A percentile compares a stretch with the other conserved stretches of the same genome.
Conservation (phyloP, 768 basidiomycete genomes). For the Obba rivulosa region DNA sequence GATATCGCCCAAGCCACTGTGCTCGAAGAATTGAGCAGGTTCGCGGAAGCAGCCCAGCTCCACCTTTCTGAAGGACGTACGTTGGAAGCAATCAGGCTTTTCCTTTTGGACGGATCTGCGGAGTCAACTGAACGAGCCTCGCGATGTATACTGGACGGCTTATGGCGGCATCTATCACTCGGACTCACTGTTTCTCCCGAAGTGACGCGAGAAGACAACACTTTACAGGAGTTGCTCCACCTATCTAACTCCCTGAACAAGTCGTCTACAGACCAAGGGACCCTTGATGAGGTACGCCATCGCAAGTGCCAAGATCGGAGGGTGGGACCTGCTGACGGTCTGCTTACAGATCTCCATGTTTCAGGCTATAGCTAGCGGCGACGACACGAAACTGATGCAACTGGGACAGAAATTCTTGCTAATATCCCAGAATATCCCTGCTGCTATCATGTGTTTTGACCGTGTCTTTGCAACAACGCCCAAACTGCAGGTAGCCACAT, state of each 20-base stretch:
- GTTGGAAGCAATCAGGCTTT: constrained; percentile 40
- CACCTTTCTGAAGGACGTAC: constrained; percentile 43
- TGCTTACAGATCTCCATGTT: constrained; percentile 29
- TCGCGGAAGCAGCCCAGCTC: constrained; percentile 46
- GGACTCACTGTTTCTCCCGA: constrained; percentile 16
- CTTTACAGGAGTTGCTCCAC: background rate
- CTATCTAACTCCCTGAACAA: background rate
- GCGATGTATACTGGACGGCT: constrained; percentile 33
- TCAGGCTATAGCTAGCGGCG: constrained; percentile 22
- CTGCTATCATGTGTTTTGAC: constrained; percentile 19
- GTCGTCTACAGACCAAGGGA: background rate
- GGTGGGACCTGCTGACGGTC: too few relatives aligned
- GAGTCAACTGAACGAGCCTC: constrained; percentile 30
- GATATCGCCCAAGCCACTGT: constrained; percentile 43
- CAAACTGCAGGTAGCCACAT: background rate
- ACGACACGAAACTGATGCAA: constrained; percentile 22
- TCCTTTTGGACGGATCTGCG: constrained; percentile 31
- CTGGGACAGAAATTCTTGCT: constrained; percentile 30
- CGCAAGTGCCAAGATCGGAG: too few relatives aligned
- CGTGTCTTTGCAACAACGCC: background rate
- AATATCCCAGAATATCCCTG: constrained; percentile 19
- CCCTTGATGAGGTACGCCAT: constrained; percentile 9
- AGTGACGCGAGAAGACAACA: background rate
- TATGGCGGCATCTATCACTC: constrained; percentile 45
- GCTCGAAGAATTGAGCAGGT: constrained; percentile 36